Base-by-base conservation (phyloP, 108 stramenopile genomes). In the Cyclostephanos tholiformis region DNA sequence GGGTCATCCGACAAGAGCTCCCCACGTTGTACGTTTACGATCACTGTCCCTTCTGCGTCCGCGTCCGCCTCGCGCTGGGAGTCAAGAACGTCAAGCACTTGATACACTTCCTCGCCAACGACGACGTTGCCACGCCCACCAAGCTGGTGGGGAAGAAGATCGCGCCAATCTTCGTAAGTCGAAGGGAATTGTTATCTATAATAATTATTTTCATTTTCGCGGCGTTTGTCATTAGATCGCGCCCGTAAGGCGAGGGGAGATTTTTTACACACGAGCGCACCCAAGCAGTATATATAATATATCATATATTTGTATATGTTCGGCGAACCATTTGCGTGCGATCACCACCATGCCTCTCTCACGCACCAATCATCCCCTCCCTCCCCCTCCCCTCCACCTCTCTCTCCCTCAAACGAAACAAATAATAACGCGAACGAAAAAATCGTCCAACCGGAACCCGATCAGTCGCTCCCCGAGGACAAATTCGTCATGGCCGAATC, bases 1-100 rank as follows among this genome's bases (percentile, higher is more conserved):
- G 79, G 5, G 64, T 85, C 51, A 73, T 93, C 39, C 72, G 69
- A 22, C 85, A 84, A 51, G 61, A 78, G 2, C 82, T 91, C 13
- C 97, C 96, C 41, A 86, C 60, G 36, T 67, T 98, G 0, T 97
- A 96, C 80, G 91, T 96, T 9, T 98, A 98, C 84, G 98, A 98
- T 71, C 98, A 98, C 65, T 98, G 98, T 71, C 98, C 98, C 35
- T 98, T 96, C 74, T 98, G 98, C 74, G 96, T 97, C 22, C 94
- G 98, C 16, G 96, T 95, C 22, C 90, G 98, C 25, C 74, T 98
- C 14, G 95, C 96, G 29, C 63, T 98, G 57, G 98, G 98, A 26
- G 69, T 97, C 70, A 98, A 97, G 76, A 93, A 92, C 74, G 79
- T 97, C 59, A 92, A 94, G 74, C 96, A 97, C 69, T 87, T 87